Evolutionary conservation across 306 rosid genomes (phyloP), one percentile per base, ranked within the genome.

Genomic region (Sicyos baderoa): DNA sequence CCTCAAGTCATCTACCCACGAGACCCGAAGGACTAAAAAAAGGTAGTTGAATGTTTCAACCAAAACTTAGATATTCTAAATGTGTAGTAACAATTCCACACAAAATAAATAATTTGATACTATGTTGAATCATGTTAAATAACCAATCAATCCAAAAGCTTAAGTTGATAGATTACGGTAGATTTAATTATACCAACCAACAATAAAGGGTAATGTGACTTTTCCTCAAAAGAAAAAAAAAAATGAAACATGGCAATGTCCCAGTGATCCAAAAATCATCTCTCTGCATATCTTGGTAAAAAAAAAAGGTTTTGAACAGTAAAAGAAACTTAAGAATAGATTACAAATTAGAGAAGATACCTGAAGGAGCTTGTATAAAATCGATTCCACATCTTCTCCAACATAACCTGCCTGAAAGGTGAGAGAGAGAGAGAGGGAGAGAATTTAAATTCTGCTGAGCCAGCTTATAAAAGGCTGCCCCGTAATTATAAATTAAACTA

Each of bases 331-430:
- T 58, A 17, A 60, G 9, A 42, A 61, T 4, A 22, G 45, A 17
- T 42, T 42, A 13, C n/a, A 65, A 65, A 5, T 13, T 64, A 11
- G 45, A 15, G 12, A 25, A 9, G 19, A 50, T 81, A 87, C 90
- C 84, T 51, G 21, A 19, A 87, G 89, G 49, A 87, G 88, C 67
- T 81, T 85, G 78, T 81, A 74, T 76, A 87, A 72, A 67, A 87
- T 68, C 54, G 94, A 87, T 59, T 85, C 94, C 54, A 85, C 90
- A 47, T 87, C 94, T 68, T 87, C 90, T 74, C 94, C 90, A 54
- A 81, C 94, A 78, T 87, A 87, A 72, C 94, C 94, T 27, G 94
- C 94, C 90, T 87, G 84, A 49, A 66, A 18, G 35, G 25, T 21
- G 51, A 35, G 59, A 45, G 54, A 17, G 29, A 57, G 42, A 35